These are phyloP conservation scores for Suhomyces emberorum DNA, from an alignment of 805 yeast species.

Conservation along the genomic window DNA sequence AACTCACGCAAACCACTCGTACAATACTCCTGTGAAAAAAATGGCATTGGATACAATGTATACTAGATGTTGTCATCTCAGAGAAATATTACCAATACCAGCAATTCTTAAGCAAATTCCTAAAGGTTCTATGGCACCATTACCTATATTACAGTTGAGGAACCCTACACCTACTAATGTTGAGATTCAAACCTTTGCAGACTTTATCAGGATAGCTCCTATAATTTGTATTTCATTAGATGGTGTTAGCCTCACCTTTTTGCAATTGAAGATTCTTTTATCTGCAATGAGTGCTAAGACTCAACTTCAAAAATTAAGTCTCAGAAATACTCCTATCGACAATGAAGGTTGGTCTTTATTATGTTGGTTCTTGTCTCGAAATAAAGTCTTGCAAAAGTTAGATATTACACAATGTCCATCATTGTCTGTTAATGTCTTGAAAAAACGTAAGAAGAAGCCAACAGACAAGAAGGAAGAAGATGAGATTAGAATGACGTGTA, in stretches of 20 bases:
- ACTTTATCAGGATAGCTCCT: conserved; percentile 83
- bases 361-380: conserved; percentile 70
- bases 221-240: conserved; percentile 72
- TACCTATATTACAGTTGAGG: conserved; percentile 65
- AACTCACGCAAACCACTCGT: conserved; percentile 14
- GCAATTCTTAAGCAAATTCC: conserved; percentile 82
- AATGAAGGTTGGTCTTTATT: conserved; percentile 72
- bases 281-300: conserved; percentile 65
- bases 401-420: conserved; percentile 72
- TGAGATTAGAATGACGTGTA: conserved; percentile 42
- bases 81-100: conserved; percentile 90
- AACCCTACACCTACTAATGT: conserved; percentile 90
- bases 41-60: conserved; percentile 70
- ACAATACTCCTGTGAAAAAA: conserved; percentile 35
- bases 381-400: conserved; percentile 52
- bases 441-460: conserved; percentile 26
- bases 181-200: conserved; percentile 84
- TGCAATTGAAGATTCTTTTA: conserved; percentile 73
- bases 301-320: conserved; percentile 65
- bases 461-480: conserved; percentile 23
- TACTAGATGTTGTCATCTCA: conserved; percentile 87
- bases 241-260: conserved; percentile 69
- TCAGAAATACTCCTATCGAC: conserved; percentile 75
- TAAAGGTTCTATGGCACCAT: conserved; percentile 71
- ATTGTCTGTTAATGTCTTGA: conserved; percentile 42